Conservation (phyloP, 108 stramenopile species). For the Nitzschia palea region DNA sequence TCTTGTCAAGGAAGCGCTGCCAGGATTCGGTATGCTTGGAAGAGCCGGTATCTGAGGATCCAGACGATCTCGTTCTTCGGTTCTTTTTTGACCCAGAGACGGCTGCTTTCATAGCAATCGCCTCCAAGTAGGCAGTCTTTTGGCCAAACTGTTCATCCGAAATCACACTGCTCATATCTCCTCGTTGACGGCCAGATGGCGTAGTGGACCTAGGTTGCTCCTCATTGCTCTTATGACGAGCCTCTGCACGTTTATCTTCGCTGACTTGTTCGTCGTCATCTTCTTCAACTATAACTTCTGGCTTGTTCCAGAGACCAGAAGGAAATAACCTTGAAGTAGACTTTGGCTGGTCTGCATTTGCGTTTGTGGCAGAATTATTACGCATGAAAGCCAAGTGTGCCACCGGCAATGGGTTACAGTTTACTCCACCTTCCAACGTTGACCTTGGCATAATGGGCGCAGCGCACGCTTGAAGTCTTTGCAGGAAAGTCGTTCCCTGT, state of each 20-base stretch:
- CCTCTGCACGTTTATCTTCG: not conserved
- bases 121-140: slow-evolving; percentile 72
- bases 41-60: slow-evolving; percentile 4
- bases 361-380: slow-evolving; percentile 37
- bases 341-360: not conserved
- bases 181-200: slow-evolving; percentile 9
- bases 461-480: slow-evolving; percentile 56
- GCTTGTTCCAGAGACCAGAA: slow-evolving; percentile 58
- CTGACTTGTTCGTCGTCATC: slow-evolving; percentile 21
- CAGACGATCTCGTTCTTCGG: slow-evolving; percentile 19
- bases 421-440: not conserved
- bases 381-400: slow-evolving; percentile 64
- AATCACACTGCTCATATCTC: slow-evolving; percentile 40
- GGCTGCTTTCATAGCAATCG: slow-evolving; percentile 66
- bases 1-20: slow-evolving; percentile 37
- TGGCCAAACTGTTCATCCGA: slow-evolving; percentile 57
- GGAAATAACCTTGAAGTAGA: slow-evolving; percentile 36
- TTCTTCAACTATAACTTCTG: slow-evolving; percentile 56
- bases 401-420: slow-evolving; percentile 43
- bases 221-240: not conserved
- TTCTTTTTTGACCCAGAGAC: slow-evolving; percentile 41
- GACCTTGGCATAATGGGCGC: slow-evolving; percentile 46
- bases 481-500: slow-evolving; percentile 45
- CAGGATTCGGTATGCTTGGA: slow-evolving; percentile 28
- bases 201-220: slow-evolving; percentile 10